A percentile compares a stretch with the other conserved stretches of the same genome.
Conservation (phyloP, 2,329 filamentous ascomycete species). For the Scopulariopsis brevicaulis region DNA sequence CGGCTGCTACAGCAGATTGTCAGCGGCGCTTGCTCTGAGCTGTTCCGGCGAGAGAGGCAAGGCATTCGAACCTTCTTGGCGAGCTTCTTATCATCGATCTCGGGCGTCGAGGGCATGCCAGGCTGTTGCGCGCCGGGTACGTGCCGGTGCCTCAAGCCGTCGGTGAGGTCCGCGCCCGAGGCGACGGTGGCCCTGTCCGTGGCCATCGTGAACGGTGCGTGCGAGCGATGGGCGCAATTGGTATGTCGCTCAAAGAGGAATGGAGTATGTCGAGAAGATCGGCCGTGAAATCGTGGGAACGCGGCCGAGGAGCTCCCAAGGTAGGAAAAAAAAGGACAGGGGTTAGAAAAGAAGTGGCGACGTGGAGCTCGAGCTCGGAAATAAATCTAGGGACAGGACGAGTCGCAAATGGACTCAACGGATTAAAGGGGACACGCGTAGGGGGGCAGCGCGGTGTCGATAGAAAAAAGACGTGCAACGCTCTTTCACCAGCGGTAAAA, state of each 20-base stretch:
- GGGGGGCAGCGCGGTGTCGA: background rate
- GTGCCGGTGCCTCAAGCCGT: slow-evolving; percentile 45
- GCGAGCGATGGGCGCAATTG: background rate
- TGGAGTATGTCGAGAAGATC: background rate
- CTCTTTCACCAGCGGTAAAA: background rate
- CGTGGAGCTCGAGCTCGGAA: background rate
- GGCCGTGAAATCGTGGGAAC: background rate
- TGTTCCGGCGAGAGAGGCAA: background rate
- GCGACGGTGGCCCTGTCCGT: slow-evolving; percentile 42
- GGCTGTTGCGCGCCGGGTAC: slow-evolving; percentile 12
- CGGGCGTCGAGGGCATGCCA: slow-evolving; percentile 25
- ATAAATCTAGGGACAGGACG: slow-evolving; percentile 4
- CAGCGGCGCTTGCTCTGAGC: background rate
- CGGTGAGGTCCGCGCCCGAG: slow-evolving; percentile 47
- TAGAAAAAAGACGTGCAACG: background rate
- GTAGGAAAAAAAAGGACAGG: background rate
- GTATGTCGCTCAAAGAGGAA: background rate
- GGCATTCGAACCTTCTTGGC: slow-evolving; percentile 36
- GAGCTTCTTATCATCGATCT: slow-evolving; percentile 49
- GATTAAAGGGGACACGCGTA: background rate
- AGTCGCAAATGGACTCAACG: slow-evolving; percentile 2
- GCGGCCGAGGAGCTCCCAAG: background rate
- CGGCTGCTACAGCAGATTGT: slow-evolving; percentile 21
- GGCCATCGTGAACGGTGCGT: slow-evolving; percentile 29
- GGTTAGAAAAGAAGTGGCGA: background rate